Evolutionary conservation across 2,329 filamentous ascomycete genomes (phyloP), one percentile per base, ranked within the genome.

Genomic region (Ophiostoma sp.): DNA sequence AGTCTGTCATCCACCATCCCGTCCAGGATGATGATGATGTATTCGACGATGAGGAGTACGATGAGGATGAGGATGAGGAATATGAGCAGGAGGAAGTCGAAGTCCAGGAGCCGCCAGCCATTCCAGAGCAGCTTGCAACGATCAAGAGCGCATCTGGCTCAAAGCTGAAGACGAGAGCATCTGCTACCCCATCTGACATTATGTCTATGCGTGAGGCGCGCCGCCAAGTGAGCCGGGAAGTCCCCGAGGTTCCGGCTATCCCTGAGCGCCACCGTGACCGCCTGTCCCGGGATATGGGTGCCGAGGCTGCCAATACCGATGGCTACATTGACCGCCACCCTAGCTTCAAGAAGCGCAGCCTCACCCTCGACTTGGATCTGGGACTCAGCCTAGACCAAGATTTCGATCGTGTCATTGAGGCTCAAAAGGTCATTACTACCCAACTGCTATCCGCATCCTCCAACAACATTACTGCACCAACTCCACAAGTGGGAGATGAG

Each of bases 331-430:
- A 87, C 67, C 84, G 90, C 64, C 85, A 90, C 72, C 85, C 88
- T 62, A 93, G 90, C 78, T 87, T 93, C 73, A 89, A 93, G 78
- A 90, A 92, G 74, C 85, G 92, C 65, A 93, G 95, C 74, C 84
- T 97, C 71, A 92, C 92, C 7, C 81, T 96, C 72, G 87, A 91
- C 75, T 88, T 93, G 72, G 92, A 94, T 75, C 84, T 95, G 68
- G 91, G 91, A 70, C 88, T 96, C 71, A 94, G 92, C 72, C 85
- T 98, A 63, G 92, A 96, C 75, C 87, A 91, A 74, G 95, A 97
- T 77, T 97, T 98, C 78, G 93, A 98, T 75, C 87, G 94, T 70
- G 91, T 98, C 68, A 96, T 98, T 74, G 93, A 97, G 81, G 86
- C 89, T 77, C 93, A 97, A 90, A 98, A 98, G 93, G 93, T 97